phyloP scores from a whole-genome alignment of 2,329 filamentous ascomycete species.

The Pseudopithomyces chartarum region DNA sequence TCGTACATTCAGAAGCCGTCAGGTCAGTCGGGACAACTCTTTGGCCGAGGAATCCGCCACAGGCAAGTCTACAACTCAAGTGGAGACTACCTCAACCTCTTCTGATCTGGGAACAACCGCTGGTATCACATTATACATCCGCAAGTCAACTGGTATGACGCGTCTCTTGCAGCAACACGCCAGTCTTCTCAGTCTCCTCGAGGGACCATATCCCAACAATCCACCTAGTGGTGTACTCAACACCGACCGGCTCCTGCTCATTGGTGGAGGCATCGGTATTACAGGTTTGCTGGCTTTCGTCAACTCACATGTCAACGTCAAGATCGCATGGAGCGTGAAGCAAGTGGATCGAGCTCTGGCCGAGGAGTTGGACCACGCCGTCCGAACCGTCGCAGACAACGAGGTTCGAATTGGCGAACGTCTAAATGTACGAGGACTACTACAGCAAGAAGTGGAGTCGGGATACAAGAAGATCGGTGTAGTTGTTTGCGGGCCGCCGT shows the following conservation, averaged over 20 bases:
- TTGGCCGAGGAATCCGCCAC: background rate
- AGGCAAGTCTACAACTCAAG: background rate
- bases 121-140: slow-evolving; percentile 44
- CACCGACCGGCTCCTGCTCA: slow-evolving; percentile 41
- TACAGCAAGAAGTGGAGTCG: slow-evolving; percentile 38
- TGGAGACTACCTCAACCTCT: background rate
- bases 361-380: slow-evolving; percentile 19
- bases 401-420: slow-evolving; percentile 45
- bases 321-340: slow-evolving; percentile 46
- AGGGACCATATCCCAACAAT: slow-evolving; percentile 48
- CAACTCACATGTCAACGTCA: slow-evolving; percentile 41
- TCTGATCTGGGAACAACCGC: background rate
- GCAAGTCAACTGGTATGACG: slow-evolving; percentile 44
- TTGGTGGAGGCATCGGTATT: slow-evolving; percentile 55
- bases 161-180: slow-evolving; percentile 23
- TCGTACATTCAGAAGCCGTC: background rate
- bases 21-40: background rate
- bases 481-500: slow-evolving; percentile 49
- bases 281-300: slow-evolving; percentile 48
- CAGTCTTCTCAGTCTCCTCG: slow-evolving; percentile 44
- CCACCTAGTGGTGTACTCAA: slow-evolving; percentile 24
- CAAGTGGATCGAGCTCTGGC: slow-evolving; percentile 24
- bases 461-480: slow-evolving; percentile 48
- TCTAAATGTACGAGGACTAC: slow-evolving; percentile 37
- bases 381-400: slow-evolving; percentile 33